Evolutionary conservation across 805 yeast genomes (phyloP), one percentile per base, ranked within the genome.

Genomic region (Myxozyma neotropica): DNA sequence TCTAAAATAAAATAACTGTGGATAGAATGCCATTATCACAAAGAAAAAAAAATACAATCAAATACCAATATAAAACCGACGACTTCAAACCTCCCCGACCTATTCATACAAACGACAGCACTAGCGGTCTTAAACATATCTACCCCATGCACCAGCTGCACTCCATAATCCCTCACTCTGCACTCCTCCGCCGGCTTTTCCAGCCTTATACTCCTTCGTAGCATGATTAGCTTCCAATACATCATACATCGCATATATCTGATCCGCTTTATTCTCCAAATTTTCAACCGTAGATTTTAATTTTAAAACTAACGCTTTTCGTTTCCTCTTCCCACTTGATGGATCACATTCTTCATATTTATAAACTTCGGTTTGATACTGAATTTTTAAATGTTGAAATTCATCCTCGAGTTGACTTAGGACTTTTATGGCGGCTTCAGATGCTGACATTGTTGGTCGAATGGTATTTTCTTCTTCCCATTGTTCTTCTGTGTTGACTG

Each of bases 191-290:
- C 36, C 17, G 24, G 17, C 39, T 2, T 35, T 48, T 4, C 35
- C 27, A 15, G 21, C 24, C 40, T 26, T 13, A 26, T 43, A 43
- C 29, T n/a, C 44, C 24, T 29, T 46, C 1, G 51, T 29, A 4
- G 44, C 57, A 24, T 36, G 48, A 24, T 44, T 27, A n/a, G 35
- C 54, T 26, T 62, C 61, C n/a, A 60, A 29, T 10, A 63, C 62
- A 35, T 66, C 68, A 27, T 65, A 57, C 29, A 66, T 47, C 13
- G 68, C 60, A 43, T 66, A 66, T 6, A 66, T 66, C 43, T 66
- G 68, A 31, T 66, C 68, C 2, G 68, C 63, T 44, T 65, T 66
- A 36, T 10, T 44, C 36, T 65, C 68, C 21, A 66, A 45, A 15
- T 36, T 57, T 29, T 59, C 66, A 4, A 63, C 50, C 5, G 56